These are phyloP conservation scores for Pisolithus microcarpus DNA, from an alignment of 768 basidiomycete genomes.

Conservation along the genomic window DNA sequence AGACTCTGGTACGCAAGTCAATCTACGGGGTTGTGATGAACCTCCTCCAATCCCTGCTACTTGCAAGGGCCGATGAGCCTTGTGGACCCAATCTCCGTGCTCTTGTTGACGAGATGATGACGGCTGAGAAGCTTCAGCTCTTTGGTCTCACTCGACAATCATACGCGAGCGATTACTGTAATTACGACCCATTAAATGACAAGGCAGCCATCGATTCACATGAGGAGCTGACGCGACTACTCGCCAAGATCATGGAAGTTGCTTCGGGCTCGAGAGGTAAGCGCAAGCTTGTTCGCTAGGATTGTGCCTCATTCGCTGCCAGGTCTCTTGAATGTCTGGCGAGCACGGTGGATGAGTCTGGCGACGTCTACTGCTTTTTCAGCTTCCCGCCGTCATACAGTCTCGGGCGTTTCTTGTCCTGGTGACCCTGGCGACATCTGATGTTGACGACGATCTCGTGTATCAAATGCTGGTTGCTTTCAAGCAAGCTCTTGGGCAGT, in stretches of 20 bases:
- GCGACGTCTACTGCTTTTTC: conserved; percentile 86
- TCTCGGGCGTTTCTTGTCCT: conserved; percentile 80
- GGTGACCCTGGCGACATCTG: conserved; percentile 71
- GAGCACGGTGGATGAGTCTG: conserved; percentile 88
- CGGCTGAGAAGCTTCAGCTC: conserved; percentile 49
- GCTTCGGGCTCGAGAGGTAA: conserved; percentile 65
- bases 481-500: conserved; percentile 58
- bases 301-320: conserved; percentile 8
- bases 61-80: conserved; percentile 51
- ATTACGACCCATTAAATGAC: conserved; percentile 47
- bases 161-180: conserved; percentile 61
- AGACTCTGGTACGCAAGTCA: conserved; percentile 66
- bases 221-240: conserved; percentile 56
- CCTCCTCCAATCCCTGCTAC: conserved; percentile 69
- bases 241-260: conserved; percentile 56
- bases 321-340: conserved; percentile 84
- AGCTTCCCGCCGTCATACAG: conserved; percentile 82
- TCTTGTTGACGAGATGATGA: conserved; percentile 55
- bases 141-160: conserved; percentile 69
- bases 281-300: conserved; percentile 11
- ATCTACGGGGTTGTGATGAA: conserved; percentile 80
- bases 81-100: conserved; percentile 51
- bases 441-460: conserved; percentile 88
- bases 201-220: conserved; percentile 54
- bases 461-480: conserved; percentile 92